Evolutionary conservation across 2,329 filamentous ascomycete genomes (phyloP).

Genomic region (Diaporthe caulivora): DNA sequence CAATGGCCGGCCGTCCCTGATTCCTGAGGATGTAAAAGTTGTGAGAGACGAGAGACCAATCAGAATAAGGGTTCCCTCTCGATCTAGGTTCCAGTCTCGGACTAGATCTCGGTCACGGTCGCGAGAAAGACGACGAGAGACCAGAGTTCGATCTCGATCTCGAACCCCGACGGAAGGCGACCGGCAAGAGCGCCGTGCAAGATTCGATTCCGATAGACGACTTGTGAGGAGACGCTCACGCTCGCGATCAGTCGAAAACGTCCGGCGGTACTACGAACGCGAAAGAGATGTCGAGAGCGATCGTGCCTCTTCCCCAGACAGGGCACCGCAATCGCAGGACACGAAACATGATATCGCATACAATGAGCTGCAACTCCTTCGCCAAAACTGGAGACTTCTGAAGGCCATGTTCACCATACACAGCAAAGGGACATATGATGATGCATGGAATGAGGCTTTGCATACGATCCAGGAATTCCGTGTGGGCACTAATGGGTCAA

Average conservation of each 20-base stretch:
- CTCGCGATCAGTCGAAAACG: background rate
- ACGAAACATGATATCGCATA: background rate
- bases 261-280: background rate
- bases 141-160: background rate
- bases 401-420: background rate
- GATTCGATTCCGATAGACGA: background rate
- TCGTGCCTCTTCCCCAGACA: background rate
- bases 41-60: background rate
- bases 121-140: background rate
- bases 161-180: background rate
- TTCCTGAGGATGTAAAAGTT: background rate
- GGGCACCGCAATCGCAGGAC: background rate
- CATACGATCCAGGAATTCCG: background rate
- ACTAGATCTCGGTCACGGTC: background rate
- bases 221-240: background rate
- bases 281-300: background rate
- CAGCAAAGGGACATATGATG: background rate
- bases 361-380: background rate
- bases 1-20: background rate
- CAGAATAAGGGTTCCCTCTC: background rate
- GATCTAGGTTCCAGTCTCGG: background rate
- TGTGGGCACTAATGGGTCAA: background rate
- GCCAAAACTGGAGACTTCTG: constrained; percentile 13
- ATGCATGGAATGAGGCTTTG: background rate
- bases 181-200: background rate